phyloP scores from a whole-genome alignment of 352 stramenopile genomes.

The Phytophthora pistaciae region DNA sequence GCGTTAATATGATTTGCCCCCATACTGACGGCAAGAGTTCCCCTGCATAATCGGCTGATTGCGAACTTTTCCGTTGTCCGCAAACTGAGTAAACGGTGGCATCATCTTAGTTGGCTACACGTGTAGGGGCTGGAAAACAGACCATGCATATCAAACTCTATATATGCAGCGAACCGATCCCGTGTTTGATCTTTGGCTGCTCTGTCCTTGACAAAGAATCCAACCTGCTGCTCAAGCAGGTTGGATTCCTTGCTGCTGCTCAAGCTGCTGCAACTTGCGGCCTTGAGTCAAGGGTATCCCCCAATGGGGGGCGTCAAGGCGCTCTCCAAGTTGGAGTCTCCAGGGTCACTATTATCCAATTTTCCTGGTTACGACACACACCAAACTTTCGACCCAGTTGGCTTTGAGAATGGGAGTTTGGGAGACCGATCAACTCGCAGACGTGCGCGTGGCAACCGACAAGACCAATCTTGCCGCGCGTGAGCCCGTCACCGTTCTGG shows the following conservation, averaged over 20 bases:
- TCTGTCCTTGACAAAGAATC: not conserved
- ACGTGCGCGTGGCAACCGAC: conserved; percentile 3
- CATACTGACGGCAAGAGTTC: too few species aligned
- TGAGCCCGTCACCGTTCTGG: conserved; percentile 43
- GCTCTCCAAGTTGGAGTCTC: too few species aligned
- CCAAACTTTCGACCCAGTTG: too few species aligned
- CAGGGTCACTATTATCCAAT: conserved; percentile 11
- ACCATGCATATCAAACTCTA: not conserved
- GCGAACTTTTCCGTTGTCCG: too few species aligned
- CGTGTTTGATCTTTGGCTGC: not conserved
- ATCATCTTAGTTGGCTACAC: not conserved
- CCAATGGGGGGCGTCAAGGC: too few species aligned
- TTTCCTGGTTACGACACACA: not conserved
- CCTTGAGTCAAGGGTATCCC: too few species aligned
- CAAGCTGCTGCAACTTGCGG: too few species aligned
- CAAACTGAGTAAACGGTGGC: not conserved
- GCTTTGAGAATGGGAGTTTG: conserved; percentile 28
- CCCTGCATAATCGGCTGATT: not conserved
- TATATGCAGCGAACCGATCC: not conserved
- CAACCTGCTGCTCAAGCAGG: too few species aligned
- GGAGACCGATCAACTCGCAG: conserved; percentile 10
- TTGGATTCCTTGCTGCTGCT: too few species aligned
- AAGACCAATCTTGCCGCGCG: conserved; percentile 36
- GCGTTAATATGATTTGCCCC: too few species aligned
- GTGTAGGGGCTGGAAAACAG: not conserved